Conservation (phyloP, 345 rosid genomes). For the Ailanthus altissimus region DNA sequence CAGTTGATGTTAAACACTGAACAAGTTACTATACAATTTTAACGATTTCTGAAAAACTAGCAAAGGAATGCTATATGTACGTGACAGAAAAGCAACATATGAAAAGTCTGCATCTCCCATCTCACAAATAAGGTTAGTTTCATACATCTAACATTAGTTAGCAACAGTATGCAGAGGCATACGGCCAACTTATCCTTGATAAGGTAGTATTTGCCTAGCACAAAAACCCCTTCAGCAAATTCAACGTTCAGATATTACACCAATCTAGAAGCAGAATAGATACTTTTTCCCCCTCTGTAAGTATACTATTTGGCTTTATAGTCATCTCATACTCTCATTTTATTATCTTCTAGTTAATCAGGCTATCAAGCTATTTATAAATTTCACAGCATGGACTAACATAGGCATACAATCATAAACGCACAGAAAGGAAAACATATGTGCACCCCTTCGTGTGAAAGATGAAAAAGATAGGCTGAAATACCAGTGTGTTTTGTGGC, state of each 20-base stretch:
- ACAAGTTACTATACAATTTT: no score
- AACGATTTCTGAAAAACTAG: background rate
- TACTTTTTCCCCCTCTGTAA: background rate
- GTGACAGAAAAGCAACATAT: background rate
- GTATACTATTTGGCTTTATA: background rate
- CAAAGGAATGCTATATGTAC: background rate
- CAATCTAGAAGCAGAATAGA: background rate
- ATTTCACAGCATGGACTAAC: background rate
- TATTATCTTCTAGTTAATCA: background rate
- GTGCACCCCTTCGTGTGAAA: background rate
- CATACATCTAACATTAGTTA: background rate
- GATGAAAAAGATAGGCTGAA: background rate
- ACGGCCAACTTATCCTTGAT: background rate
- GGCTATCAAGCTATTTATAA: background rate
- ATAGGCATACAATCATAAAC: background rate
- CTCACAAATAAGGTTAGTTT: background rate
- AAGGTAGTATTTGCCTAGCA: no score
- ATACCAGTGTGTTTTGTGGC: slow-evolving; percentile 78
- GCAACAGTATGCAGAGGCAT: background rate
- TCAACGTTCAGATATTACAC: background rate
- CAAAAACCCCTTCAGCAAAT: background rate
- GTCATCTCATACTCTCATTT: background rate
- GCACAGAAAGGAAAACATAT: background rate
- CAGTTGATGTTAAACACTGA: background rate
- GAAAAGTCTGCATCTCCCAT: background rate